A percentile compares a stretch with the other conserved stretches of the same genome.
These are phyloP conservation scores for Sporobolomyces pararoseus DNA, from an alignment of 768 basidiomycete species.

Conservation along the genomic window DNA sequence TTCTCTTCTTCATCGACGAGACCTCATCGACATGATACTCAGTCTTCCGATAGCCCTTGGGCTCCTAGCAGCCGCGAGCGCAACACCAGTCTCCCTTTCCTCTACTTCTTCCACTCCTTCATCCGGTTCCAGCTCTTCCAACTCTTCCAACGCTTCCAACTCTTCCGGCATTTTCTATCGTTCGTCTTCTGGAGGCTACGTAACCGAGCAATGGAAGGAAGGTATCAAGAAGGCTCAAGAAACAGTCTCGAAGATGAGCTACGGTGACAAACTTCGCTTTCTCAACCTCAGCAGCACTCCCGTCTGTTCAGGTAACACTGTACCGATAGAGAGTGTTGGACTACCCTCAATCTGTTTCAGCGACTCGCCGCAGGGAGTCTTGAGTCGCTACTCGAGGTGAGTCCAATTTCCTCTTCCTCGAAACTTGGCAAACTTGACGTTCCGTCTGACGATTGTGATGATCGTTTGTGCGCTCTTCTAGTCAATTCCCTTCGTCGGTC, in stretches of 20 bases:
- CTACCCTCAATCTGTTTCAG: constrained; percentile 7
- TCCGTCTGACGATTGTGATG: no score
- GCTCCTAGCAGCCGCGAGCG: background rate
- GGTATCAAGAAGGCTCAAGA: constrained; percentile 14
- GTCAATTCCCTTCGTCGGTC: constrained; percentile 65
- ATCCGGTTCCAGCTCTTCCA: background rate
- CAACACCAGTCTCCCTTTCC: background rate
- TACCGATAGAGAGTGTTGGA: background rate
- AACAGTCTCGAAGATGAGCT: constrained; percentile 4
- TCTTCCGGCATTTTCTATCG: background rate
- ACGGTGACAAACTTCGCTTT: constrained; percentile 13
- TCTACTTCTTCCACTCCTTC: background rate
- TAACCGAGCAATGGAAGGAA: background rate
- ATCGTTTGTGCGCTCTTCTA: no score
- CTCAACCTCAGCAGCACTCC: background rate
- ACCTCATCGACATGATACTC: background rate
- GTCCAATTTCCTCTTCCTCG: no score
- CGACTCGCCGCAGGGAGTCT: constrained; percentile 7
- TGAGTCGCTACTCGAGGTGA: constrained; percentile 20
- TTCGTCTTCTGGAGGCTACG: constrained; percentile 14
- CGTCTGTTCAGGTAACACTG: constrained; percentile 14
- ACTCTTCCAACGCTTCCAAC: background rate
- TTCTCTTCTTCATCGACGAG: background rate
- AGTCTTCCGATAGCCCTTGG: background rate
- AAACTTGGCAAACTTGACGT: no score